Percentiles rank a stretch among this genome's conserved stretches.
Conservation (phyloP, 768 basidiomycete species). For the Russula sp. region DNA sequence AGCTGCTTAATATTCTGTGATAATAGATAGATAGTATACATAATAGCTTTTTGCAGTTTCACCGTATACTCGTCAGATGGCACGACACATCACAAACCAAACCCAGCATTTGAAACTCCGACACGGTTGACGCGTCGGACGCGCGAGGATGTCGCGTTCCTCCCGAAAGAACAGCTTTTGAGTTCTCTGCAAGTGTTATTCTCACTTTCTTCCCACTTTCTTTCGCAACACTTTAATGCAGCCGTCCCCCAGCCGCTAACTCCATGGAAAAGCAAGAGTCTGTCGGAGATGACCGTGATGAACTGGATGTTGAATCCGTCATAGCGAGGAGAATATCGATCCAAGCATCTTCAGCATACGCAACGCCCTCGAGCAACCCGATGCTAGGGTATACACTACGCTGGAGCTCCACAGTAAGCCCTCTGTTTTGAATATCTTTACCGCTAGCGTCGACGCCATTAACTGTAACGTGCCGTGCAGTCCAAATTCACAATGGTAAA, state of each 20-base stretch:
- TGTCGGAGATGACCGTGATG: constrained; percentile 18
- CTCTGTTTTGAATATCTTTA: neutral
- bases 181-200: neutral
- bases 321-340: constrained; percentile 27
- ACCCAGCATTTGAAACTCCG: constrained; percentile 10
- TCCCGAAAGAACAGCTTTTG: neutral
- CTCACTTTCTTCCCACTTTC: neutral
- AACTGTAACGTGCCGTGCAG: constrained; percentile 37
- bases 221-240: neutral
- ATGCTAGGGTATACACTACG: constrained; percentile 33
- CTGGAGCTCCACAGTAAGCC: constrained; percentile 33
- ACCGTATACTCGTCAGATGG: too few relatives aligned
- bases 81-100: too few relatives aligned
- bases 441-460: neutral
- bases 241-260: neutral
- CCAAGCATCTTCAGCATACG: constrained; percentile 31
- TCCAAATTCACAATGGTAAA: constrained; percentile 60
- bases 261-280: constrained; percentile 11
- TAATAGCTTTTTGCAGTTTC: too few relatives aligned
- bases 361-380: constrained; percentile 31
- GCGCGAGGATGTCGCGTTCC: neutral
- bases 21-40: neutral
- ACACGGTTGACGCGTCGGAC: neutral
- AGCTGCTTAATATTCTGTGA: constrained; percentile 4
- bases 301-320: constrained; percentile 26